phyloP scores from a whole-genome alignment of 2,329 filamentous ascomycete genomes.

The Cercospora janseana region DNA sequence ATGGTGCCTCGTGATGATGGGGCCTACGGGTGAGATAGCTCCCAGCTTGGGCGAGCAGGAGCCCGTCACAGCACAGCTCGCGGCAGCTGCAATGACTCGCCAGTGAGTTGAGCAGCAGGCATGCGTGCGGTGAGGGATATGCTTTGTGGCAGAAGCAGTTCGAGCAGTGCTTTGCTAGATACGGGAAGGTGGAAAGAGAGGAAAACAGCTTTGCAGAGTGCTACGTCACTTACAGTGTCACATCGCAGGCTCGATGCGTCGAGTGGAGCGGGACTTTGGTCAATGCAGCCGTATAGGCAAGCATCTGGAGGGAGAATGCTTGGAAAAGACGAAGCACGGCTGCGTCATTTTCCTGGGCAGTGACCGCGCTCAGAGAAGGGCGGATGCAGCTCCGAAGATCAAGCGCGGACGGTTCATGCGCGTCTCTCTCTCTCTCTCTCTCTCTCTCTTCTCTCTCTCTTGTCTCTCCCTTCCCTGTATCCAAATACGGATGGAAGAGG shows the following conservation, averaged over 20 bases:
- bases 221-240: conserved; percentile 4
- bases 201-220: not conserved
- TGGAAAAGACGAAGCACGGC: not conserved
- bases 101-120: conserved; percentile 1
- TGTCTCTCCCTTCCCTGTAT: too few relatives aligned
- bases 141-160: too few relatives aligned
- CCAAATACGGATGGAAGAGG: too few relatives aligned
- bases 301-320: not conserved
- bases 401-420: not conserved
- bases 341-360: not conserved
- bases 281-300: not conserved
- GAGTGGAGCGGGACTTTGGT: not conserved
- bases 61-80: too few relatives aligned
- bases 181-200: not conserved
- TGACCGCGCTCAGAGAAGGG: not conserved
- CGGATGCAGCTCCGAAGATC: not conserved
- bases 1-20: too few relatives aligned
- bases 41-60: too few relatives aligned
- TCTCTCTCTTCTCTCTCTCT: too few relatives aligned
- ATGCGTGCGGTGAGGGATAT: not conserved
- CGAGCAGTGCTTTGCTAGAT: too few relatives aligned
- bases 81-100: too few relatives aligned
- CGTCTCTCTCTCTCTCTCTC: too few relatives aligned
- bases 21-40: too few relatives aligned
- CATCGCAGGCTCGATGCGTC: not conserved